Conservation (phyloP, 2,329 filamentous ascomycete genomes). For the Fusarium sp. region DNA sequence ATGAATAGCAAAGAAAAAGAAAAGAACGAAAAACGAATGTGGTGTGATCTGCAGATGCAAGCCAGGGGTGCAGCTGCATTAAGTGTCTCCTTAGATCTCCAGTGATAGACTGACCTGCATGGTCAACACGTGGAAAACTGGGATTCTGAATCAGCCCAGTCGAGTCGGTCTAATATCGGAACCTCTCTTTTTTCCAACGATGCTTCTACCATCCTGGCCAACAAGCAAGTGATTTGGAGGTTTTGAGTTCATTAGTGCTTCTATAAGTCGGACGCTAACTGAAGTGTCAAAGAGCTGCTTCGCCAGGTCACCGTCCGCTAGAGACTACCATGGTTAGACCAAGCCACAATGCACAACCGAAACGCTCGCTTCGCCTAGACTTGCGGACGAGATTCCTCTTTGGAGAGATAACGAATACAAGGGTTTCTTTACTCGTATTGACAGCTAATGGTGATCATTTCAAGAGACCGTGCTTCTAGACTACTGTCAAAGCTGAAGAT, state of each 20-base stretch:
- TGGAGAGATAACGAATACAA: neutral
- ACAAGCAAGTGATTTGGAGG: neutral
- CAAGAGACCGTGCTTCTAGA: neutral
- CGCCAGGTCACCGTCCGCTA: neutral
- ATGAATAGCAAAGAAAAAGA: neutral
- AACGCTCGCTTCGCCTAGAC: neutral
- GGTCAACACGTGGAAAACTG: neutral
- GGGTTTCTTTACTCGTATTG: neutral
- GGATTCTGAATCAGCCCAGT: neutral
- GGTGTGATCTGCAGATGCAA: constrained; percentile 18
- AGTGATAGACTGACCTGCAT: neutral
- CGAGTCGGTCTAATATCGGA: constrained; percentile 1
- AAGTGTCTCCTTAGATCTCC: neutral
- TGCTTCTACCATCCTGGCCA: neutral
- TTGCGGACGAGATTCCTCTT: constrained; percentile 16
- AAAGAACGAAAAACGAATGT: neutral
- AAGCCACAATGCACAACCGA: constrained; percentile 5
- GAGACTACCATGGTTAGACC: neutral
- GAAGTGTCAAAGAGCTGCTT: neutral
- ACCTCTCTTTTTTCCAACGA: neutral
- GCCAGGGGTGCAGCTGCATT: constrained; percentile 14
- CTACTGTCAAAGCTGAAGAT: neutral
- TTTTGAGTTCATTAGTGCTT: constrained; percentile 7
- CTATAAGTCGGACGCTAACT: neutral
- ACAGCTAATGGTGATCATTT: neutral